phyloP scores from a whole-genome alignment of 345 rosid genomes.

The Eucalyptus grandis region DNA sequence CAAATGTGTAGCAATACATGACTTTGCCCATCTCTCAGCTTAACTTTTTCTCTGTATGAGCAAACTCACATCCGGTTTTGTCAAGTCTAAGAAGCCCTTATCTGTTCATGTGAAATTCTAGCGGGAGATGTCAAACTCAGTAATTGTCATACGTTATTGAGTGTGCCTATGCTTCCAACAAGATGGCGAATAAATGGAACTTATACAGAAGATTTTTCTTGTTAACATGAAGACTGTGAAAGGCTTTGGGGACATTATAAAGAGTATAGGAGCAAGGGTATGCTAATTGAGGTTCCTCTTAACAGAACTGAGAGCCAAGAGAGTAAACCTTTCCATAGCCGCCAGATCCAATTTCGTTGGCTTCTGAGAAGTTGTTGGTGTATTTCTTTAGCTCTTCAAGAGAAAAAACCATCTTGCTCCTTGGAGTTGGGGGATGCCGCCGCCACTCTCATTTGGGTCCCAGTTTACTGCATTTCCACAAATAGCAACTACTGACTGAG shows the following conservation, averaged over 20 bases:
- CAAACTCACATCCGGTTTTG: background rate
- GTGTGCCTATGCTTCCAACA: background rate
- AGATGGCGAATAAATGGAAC: background rate
- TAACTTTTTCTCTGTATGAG: background rate
- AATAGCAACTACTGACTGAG: background rate
- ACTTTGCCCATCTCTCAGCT: background rate
- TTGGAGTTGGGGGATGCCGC: conserved; percentile 56
- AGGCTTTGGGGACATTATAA: background rate
- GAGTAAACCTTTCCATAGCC: conserved; percentile 79
- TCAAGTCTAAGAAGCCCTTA: background rate
- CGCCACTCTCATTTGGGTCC: conserved; percentile 42
- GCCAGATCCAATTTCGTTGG: conserved; percentile 68
- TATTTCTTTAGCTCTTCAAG: conserved; percentile 65
- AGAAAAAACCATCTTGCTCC: conserved; percentile 72
- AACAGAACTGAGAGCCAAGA: background rate
- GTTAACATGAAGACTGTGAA: background rate
- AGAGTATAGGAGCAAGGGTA: background rate
- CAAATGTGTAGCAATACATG: background rate
- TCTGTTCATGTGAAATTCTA: background rate
- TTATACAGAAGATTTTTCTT: background rate
- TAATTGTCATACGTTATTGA: background rate
- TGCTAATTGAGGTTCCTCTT: background rate
- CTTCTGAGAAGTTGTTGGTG: conserved; percentile 58
- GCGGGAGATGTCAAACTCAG: background rate
- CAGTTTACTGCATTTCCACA: conserved; percentile 44